Evolutionary conservation across 2,329 filamentous ascomycete species (phyloP), one percentile per base, ranked within the genome.

Genomic region (Penicillium sp.): DNA sequence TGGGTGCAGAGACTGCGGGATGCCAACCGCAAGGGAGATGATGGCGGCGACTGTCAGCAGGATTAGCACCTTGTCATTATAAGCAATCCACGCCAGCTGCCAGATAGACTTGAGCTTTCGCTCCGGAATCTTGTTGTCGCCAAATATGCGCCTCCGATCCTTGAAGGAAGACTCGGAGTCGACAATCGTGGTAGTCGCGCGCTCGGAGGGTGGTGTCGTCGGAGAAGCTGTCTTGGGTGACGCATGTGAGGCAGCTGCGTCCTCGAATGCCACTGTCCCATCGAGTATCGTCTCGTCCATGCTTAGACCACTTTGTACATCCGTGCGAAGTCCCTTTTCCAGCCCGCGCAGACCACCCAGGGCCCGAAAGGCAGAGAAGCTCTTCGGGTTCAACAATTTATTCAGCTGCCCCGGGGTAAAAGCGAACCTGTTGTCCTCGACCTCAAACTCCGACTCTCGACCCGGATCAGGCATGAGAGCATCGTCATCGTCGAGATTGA

Each of bases 361-460:
- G 4, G 83, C 83, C 50, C 83, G 79, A 45, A 89, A 87, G 3
- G 84, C 85, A 16, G 76, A 71, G 43, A 85, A 69, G 51, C 75
- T 88, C 65, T 92, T 92, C 0, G 85, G 85, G 47, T 89, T 89
- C 35, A 88, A 70, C 5, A 92, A 67, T 65, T 90, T 90, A 45
- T 77, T 79, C 52, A 86, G 66, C 51, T 85, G 83, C 15, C 84
- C 85, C 8, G 81, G 81, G 0, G 79, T 76, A 53, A 81, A 87
- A 6, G 82, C 84, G 52, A 88, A 87, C 30, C 73, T 77, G 60
- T 84, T 86, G 51, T 82, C 69, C 31, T 79, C 70, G 11, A 81
- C 74, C 29, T 76, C 55, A 52, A 85, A 90, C 46, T 85, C 80
- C 12, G 69, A 73, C 61, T 88, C 83, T 1, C 77, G 82, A 5